Evolutionary conservation across 2,329 filamentous ascomycete species (phyloP), one percentile per base, ranked within the genome.

Genomic region (Sporothrix brunneoviolacea): DNA sequence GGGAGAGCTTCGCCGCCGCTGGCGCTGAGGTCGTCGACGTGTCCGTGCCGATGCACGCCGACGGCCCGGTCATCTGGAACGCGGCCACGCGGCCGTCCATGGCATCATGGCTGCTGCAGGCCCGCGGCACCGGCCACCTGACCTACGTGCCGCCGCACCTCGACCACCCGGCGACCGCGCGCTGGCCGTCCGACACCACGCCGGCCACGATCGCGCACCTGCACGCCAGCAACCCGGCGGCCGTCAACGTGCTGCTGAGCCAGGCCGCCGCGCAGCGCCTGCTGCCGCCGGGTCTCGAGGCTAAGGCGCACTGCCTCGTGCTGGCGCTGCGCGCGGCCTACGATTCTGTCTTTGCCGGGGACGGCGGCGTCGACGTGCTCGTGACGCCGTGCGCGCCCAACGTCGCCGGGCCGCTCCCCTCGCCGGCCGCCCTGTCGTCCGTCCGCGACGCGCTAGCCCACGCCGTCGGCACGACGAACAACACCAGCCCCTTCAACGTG

Each of bases 61-160:
- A 69, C 13, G 74, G 69, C 0, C 65, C 73, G 0, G 62, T 69
- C 0, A 70, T 79, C 53, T 78, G 75, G 73, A 75, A 74, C 3
- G 68, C 68, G 0, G 60, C 64, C 3, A 68, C 63, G 1, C 58
- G 54, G 3, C 52, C 64, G 3, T 60, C 63, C 15, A 65, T 69
- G 57, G 59, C 60, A 2, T 57, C 61, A 8, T 61, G 58, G 30
- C 59, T 63, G 6, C 53, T 65, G 4, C 56, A 60, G 22, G 60
- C 61, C 12, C 61, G 61, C 12, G 54, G 61, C 2, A 59, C 65
- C 0, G 64, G 63, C 1, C 54, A 62, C 4, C 62, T 69, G 9
- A 61, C 63, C 2, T 65, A 63, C 45, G 42, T 61, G 3, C 59
- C 64, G 5, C 62, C 65, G 2, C 64, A 67, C 32, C 49, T 63